phyloP scores from a whole-genome alignment of 305 asterid genomes.

The Fraxinus sp. region DNA sequence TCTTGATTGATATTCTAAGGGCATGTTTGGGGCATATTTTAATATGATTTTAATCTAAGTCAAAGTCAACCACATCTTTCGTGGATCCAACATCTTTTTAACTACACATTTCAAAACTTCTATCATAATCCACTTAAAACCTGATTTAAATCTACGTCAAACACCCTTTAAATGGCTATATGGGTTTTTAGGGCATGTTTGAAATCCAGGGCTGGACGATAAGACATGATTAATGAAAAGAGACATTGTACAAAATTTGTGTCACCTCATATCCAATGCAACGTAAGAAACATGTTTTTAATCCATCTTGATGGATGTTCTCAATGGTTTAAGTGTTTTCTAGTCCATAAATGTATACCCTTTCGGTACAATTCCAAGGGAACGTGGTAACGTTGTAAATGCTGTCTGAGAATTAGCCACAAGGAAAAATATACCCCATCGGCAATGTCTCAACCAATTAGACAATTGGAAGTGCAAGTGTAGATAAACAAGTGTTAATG shows the following conservation, averaged over 20 bases:
- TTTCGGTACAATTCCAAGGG: not conserved
- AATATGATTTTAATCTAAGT: too few species aligned
- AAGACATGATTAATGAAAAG: not conserved
- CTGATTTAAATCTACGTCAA: too few species aligned
- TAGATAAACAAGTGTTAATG: slow-evolving; percentile 4
- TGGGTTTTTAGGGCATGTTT: not conserved
- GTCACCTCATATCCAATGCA: not conserved
- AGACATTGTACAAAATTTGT: not conserved
- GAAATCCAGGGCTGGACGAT: not conserved
- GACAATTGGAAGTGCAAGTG: slow-evolving; percentile 1
- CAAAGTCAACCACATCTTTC: too few species aligned
- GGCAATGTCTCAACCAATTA: slow-evolving; percentile 17
- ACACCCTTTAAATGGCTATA: not conserved
- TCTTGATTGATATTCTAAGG: not conserved
- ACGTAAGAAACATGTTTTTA: not conserved
- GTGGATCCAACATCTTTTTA: too few species aligned
- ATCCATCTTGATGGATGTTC: not conserved
- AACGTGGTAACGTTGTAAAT: not conserved
- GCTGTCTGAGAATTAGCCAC: slow-evolving; percentile 11
- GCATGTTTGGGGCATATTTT: not conserved
- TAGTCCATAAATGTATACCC: not conserved
- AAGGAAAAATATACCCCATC: slow-evolving; percentile 6
- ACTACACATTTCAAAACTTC: too few species aligned
- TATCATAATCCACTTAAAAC: too few species aligned
- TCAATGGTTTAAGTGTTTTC: not conserved